These are phyloP conservation scores for Brassica nigra DNA, from an alignment of 345 rosid species.

Conservation along the genomic window DNA sequence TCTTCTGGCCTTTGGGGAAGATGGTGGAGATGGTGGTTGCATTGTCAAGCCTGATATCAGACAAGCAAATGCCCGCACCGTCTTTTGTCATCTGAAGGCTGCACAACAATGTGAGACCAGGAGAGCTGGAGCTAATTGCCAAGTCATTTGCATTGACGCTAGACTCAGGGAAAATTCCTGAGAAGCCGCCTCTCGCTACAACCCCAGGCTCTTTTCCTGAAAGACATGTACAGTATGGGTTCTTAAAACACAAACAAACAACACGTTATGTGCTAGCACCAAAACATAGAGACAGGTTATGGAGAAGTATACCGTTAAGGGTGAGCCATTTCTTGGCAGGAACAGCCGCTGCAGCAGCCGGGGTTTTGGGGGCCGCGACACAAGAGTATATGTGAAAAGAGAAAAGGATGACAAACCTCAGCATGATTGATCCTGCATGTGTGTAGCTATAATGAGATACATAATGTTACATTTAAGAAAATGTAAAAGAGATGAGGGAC, in stretches of 20 bases:
- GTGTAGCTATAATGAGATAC: conserved; percentile 4
- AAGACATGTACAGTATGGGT: background rate
- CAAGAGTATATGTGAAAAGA: conserved; percentile 48
- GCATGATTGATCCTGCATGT: conserved; percentile 42
- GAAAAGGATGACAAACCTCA: conserved; percentile 50
- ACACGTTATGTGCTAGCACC: background rate
- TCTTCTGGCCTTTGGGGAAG: conserved; percentile 45
- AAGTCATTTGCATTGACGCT: conserved; percentile 49
- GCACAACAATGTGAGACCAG: conserved; percentile 54
- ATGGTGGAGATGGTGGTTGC: conserved; percentile 48
- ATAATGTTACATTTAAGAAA: background rate
- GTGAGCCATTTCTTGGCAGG: conserved; percentile 65
- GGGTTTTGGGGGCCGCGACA: conserved; percentile 32
- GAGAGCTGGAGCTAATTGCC: conserved; percentile 39
- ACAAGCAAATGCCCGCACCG: conserved; percentile 60
- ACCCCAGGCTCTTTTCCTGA: conserved; percentile 67
- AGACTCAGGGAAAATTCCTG: conserved; percentile 79
- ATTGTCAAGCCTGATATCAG: conserved; percentile 62
- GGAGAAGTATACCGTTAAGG: conserved; percentile 45
- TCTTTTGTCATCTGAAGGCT: conserved; percentile 75
- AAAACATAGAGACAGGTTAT: background rate
- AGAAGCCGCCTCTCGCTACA: conserved; percentile 80
- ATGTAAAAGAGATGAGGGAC: background rate
- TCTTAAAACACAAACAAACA: background rate
- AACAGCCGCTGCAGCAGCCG: background rate